Percentiles rank a stretch among this genome's conserved stretches.
Conservation (phyloP, 1,284 basidiomycete genomes). For the Singerocomus rubriflavus region DNA sequence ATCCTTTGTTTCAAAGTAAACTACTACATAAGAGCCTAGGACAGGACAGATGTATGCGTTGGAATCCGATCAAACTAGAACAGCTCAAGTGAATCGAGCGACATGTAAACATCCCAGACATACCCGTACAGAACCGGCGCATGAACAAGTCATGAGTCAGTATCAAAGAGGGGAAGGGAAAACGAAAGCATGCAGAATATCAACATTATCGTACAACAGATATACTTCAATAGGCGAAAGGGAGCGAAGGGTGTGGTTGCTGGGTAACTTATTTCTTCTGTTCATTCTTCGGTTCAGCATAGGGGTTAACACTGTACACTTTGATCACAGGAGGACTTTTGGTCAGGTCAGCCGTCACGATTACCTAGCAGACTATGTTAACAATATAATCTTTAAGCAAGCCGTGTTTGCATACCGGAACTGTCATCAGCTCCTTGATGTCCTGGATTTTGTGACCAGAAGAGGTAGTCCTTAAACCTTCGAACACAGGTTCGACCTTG, state of each 20-base stretch:
- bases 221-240: slow-evolving; percentile 6
- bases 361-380: slow-evolving; percentile 55
- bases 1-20: slow-evolving; percentile 23
- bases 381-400: background rate
- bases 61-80: slow-evolving; percentile 14
- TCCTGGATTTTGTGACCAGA: slow-evolving; percentile 91
- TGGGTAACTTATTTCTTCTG: slow-evolving; percentile 32
- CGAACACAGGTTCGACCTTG: slow-evolving; percentile 70
- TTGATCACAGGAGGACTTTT: slow-evolving; percentile 95
- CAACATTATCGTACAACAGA: slow-evolving; percentile 32
- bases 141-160: slow-evolving; percentile 33
- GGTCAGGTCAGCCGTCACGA: slow-evolving; percentile 89
- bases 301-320: slow-evolving; percentile 87
- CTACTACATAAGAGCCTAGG: slow-evolving; percentile 23
- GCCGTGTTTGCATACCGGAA: slow-evolving; percentile 63
- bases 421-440: slow-evolving; percentile 84
- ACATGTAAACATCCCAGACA: slow-evolving; percentile 26
- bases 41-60: slow-evolving; percentile 18
- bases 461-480: slow-evolving; percentile 69
- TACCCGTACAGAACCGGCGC: slow-evolving; percentile 33
- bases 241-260: background rate
- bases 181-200: slow-evolving; percentile 33
- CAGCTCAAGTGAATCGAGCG: slow-evolving; percentile 18
- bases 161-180: slow-evolving; percentile 26
- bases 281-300: slow-evolving; percentile 49